Evolutionary conservation across 1,284 basidiomycete genomes (phyloP), one percentile per base, ranked within the genome.

Genomic region (Takashimella koratensis): DNA sequence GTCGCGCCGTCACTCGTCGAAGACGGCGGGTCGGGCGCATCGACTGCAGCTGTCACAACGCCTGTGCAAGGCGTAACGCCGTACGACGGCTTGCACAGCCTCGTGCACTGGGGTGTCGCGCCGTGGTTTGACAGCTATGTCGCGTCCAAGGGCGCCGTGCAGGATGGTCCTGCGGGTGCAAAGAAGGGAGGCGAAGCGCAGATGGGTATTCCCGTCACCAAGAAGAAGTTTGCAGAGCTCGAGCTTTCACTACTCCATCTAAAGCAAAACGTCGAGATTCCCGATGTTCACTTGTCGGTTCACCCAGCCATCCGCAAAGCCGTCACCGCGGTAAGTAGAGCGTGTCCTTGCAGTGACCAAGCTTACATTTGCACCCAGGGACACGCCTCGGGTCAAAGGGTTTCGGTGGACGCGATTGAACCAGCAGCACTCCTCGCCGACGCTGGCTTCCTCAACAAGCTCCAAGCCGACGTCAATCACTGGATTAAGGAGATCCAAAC

Each of bases 401-500:
- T 75, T n/a, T 67, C 71, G 6, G 64, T 76, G 45, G 74, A 76
- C 45, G 69, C 68, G 6, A 69, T 78, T 21, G 67, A 74, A 46
- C 76, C 76, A 1, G 57, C 67, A 6, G 49, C 61, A 2, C 68
- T 78, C 41, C 82, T 98, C 23, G 85, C 84, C 63, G 95, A 98
- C 77, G 88, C 87, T 47, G 79, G 85, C 1, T 98, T 99, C 78
- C 85, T 98, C 52, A 98, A 98, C 74, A 86, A 87, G 36, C 82
- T 99, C 2, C 95, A 98, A 67, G 83, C 84, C 12, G 90, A 98
- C 63, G 95, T 98, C 65, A 98, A 98, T 74, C 83, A 85, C 19
- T 99, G 95, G 96, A 96, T 98, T 78, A 97, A 97, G 76, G 89
- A 93, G 53, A 95, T 98, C 49, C 95, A 98, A 76, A 86, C 89